Conservation (phyloP, 2,329 filamentous ascomycete species). For the Akanthomyces lecanii region DNA sequence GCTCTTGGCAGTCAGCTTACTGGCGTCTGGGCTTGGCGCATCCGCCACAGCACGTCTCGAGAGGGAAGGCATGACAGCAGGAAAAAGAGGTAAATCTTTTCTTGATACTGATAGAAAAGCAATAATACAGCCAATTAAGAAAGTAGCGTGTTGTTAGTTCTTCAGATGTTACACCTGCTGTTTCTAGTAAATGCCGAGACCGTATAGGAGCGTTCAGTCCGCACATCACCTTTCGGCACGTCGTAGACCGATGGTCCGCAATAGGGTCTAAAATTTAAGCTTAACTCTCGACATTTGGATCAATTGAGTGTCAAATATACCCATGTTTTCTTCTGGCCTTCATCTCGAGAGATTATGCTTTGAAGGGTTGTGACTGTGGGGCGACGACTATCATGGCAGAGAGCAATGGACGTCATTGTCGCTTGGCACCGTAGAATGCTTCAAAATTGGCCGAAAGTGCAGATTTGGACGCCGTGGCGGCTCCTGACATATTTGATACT, state of each 20-base stretch:
- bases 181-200: neutral
- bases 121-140: neutral
- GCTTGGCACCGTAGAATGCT: neutral
- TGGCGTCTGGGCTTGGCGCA: neutral
- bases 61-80: neutral
- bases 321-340: neutral
- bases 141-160: neutral
- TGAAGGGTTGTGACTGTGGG: neutral
- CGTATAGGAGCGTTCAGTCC: neutral
- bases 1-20: constrained; percentile 12
- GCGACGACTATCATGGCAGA: neutral
- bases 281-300: neutral
- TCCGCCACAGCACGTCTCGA: neutral
- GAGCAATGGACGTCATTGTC: neutral
- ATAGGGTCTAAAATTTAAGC: neutral
- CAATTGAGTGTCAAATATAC: too few relatives aligned
- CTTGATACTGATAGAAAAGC: neutral
- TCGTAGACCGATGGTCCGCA: neutral
- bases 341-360: neutral
- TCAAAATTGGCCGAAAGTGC: neutral
- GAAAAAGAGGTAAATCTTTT: neutral
- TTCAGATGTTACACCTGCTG: neutral
- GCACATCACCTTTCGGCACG: neutral
- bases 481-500: neutral
- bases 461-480: too few relatives aligned